phyloP scores from a whole-genome alignment of 2,329 filamentous ascomycete genomes.

The Metarhizium humberi region DNA sequence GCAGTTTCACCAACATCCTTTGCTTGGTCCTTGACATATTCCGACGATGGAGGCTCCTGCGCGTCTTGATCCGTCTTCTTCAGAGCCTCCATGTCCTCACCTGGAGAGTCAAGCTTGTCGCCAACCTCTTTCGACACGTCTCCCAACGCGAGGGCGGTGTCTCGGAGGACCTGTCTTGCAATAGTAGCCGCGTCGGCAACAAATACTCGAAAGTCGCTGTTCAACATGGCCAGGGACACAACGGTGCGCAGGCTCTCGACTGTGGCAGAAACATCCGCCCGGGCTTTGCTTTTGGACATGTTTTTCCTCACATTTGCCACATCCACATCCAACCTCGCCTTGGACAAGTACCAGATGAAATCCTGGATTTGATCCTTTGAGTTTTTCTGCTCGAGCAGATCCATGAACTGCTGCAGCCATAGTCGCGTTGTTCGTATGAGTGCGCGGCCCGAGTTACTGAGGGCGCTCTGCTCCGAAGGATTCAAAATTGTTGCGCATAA shows the following conservation, averaged over 20 bases:
- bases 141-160: conserved; percentile 73
- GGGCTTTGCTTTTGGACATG: conserved; percentile 19
- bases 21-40: conserved; percentile 54
- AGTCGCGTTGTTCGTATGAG: conserved; percentile 63
- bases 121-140: conserved; percentile 66
- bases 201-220: conserved; percentile 83
- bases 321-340: conserved; percentile 50
- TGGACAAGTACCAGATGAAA: conserved; percentile 75
- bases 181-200: conserved; percentile 71
- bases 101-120: conserved; percentile 61
- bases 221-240: conserved; percentile 75
- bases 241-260: conserved; percentile 79
- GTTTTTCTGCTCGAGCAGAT: conserved; percentile 78
- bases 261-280: conserved; percentile 30
- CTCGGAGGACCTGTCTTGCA: conserved; percentile 74
- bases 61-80: conserved; percentile 24
- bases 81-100: conserved; percentile 41
- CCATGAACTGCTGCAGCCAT: conserved; percentile 71
- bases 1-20: conserved; percentile 38
- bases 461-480: conserved; percentile 48
- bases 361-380: conserved; percentile 78
- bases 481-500: conserved; percentile 72
- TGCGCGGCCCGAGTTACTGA: conserved; percentile 69
- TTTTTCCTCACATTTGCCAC: conserved; percentile 18
- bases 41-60: conserved; percentile 37